phyloP scores from a whole-genome alignment of 2,329 filamentous ascomycete genomes.

The Akanthomyces uredinophilus region DNA sequence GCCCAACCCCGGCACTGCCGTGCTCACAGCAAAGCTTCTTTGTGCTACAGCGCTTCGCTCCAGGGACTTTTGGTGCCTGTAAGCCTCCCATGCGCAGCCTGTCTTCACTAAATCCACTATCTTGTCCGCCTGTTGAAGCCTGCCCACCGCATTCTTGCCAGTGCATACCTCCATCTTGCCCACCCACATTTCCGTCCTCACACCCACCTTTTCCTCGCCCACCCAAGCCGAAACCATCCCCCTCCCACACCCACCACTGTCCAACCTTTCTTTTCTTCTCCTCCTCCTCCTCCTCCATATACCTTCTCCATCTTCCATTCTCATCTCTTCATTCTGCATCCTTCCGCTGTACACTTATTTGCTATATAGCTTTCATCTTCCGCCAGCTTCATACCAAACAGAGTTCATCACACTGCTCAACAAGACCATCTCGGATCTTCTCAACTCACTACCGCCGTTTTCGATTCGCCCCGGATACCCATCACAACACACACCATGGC shows the following conservation, averaged over 20 bases:
- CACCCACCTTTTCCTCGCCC: conserved; percentile 1
- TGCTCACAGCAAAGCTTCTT: not conserved
- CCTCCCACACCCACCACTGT: conserved; percentile 7
- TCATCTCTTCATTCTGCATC: conserved; percentile 2
- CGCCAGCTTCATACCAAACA: not conserved
- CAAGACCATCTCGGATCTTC: not conserved
- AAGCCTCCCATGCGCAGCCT: not conserved
- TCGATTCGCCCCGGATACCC: conserved; percentile 12
- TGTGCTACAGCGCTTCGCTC: not conserved
- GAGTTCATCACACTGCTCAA: not conserved
- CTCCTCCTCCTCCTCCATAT: conserved; percentile 5
- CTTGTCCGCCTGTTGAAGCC: not conserved
- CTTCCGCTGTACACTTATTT: conserved; percentile 5
- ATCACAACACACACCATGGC: conserved; percentile 45
- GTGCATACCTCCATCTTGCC: conserved; percentile 12
- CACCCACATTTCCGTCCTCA: not conserved
- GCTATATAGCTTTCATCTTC: conserved; percentile 1
- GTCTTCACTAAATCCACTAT: not conserved
- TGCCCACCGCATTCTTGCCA: conserved; percentile 13
- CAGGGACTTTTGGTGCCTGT: not conserved
- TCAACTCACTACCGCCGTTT: not conserved
- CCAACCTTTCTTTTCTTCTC: conserved; percentile 15
- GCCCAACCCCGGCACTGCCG: conserved; percentile 5
- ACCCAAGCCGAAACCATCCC: conserved; percentile 11
- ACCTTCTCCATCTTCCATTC: conserved; percentile 4